Evolutionary conservation across 352 stramenopile species (phyloP).

Genomic region (Pythium inflatum): DNA sequence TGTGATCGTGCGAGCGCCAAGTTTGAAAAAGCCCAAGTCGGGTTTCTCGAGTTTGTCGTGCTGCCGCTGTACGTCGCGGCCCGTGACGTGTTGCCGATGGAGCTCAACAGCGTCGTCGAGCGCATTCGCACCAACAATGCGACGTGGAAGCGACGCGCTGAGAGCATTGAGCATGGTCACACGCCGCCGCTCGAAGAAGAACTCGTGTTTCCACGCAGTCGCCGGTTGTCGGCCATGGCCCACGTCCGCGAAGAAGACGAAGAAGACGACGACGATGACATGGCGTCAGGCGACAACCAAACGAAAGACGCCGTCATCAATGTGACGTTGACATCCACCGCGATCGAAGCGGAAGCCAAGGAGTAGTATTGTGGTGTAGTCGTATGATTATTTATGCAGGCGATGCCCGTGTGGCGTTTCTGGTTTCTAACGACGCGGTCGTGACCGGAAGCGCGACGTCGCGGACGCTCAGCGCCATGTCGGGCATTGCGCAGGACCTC

Average conservation of each 20-base stretch:
- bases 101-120: conserved; percentile 54
- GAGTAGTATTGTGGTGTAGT: background rate
- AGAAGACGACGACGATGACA: conserved; percentile 18
- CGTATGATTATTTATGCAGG: conserved; percentile 2
- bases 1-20: conserved; percentile 55
- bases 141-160: conserved; percentile 47
- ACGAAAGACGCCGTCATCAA: background rate
- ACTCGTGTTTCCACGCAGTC: background rate
- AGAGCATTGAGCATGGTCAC: conserved; percentile 27
- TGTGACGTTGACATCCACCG: conserved; percentile 14
- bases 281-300: background rate
- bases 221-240: background rate
- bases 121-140: conserved; percentile 52
- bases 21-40: conserved; percentile 74
- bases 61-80: conserved; percentile 63
- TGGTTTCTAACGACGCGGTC: background rate
- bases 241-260: conserved; percentile 3
- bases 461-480: conserved; percentile 63
- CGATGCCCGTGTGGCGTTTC: background rate
- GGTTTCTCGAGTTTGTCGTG: conserved; percentile 77
- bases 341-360: background rate
- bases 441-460: conserved; percentile 41
- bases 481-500: conserved; percentile 37
- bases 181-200: conserved; percentile 9
- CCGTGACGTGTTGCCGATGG: conserved; percentile 51